Evolutionary conservation across 225 moss, liverwort and hornwort genomes (phyloP), one percentile per base, ranked within the genome.

Genomic region (Physcomitrellopsis africana): DNA sequence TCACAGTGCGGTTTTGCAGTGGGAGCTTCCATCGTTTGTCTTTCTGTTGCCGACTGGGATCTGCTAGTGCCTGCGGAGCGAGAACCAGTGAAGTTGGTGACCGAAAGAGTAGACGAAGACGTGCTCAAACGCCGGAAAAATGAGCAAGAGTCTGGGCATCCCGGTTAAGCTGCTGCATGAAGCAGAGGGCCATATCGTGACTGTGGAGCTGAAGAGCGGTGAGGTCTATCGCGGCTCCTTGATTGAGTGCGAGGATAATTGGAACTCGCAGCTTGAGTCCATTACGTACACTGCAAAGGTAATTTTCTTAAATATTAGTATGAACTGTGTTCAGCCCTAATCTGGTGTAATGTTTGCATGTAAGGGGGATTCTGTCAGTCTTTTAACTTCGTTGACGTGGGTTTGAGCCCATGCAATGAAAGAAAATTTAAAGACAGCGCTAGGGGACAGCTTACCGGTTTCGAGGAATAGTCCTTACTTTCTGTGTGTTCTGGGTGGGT

Each of bases 71-170:
- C 0, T 10, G 46, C 41, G 22, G 45, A 57, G 57, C 48, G 47
- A 32, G 49, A 37, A 49, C 48, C 61, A 15, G 76, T 56, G 72
- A 11, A 22, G 14, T 73, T 24, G 60, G 48, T 37, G 5, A 37
- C 17, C 41, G 32, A n/a, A 3, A 41, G 43, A 0, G 23, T 18
- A 45, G 47, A 54, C 20, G 45, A 27, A 56, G 46, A 24, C 20
- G 47, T 7, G 47, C 5, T 52, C 41, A 66, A 18, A 18, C 10
- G 65, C 18, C 59, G 80, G 27, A 72, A 83, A 77, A 79, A 90
- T 87, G 90, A 90, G 90, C 69, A 87, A 90, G 81, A 87, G 87
- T 83, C 66, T 87, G 81, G 90, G 87, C 53, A 90, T 90, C 72
- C 90, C 87, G 62, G 85, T 87, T 81, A 90, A 87, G 72, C 79